Percentiles rank a stretch among this genome's conserved stretches.
Conservation (phyloP, 495 filamentous ascomycete species). For the Thermochaetoides thermophila region DNA sequence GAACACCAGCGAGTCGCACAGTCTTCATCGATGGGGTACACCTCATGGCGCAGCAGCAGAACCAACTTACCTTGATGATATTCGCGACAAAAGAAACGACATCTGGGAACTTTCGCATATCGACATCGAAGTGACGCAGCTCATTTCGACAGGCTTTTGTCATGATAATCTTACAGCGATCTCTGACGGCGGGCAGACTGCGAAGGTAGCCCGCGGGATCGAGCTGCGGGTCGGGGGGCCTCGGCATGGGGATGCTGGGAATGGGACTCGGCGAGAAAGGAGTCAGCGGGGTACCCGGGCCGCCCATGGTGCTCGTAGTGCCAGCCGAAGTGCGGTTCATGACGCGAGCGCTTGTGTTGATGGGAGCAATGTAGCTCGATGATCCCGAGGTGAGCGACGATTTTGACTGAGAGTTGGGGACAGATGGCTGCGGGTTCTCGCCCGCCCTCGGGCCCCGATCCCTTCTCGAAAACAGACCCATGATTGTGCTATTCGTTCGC, state of each 20-base stretch:
- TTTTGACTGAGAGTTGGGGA: constrained; percentile 19
- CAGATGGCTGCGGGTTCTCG: constrained; percentile 14
- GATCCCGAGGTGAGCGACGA: constrained; percentile 20
- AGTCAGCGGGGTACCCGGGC: constrained; percentile 27
- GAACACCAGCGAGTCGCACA: constrained; percentile 1
- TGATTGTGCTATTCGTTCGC: too few relatives aligned
- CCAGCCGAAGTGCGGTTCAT: constrained; percentile 25
- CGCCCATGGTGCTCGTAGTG: constrained; percentile 22
- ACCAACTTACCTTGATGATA: constrained; percentile 71
- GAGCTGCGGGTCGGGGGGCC: constrained; percentile 72
- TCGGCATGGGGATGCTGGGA: constrained; percentile 55
- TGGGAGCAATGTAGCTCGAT: constrained; percentile 21
- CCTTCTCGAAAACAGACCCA: constrained; percentile 39
- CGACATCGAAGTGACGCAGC: constrained; percentile 82
- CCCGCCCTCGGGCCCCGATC: constrained; percentile 31
- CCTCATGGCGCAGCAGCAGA: neutral
- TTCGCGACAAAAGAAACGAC: constrained; percentile 86
- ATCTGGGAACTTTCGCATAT: constrained; percentile 73
- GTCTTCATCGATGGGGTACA: neutral
- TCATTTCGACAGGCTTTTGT: constrained; percentile 65
- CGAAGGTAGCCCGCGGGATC: constrained; percentile 87
- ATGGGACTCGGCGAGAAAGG: constrained; percentile 26
- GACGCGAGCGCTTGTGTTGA: constrained; percentile 15
- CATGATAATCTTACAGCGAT: constrained; percentile 56
- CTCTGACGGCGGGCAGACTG: constrained; percentile 78